A percentile compares a stretch with the other conserved stretches of the same genome.
phyloP scores from a whole-genome alignment of 805 yeast species.

The Lachancea kluyveri region DNA sequence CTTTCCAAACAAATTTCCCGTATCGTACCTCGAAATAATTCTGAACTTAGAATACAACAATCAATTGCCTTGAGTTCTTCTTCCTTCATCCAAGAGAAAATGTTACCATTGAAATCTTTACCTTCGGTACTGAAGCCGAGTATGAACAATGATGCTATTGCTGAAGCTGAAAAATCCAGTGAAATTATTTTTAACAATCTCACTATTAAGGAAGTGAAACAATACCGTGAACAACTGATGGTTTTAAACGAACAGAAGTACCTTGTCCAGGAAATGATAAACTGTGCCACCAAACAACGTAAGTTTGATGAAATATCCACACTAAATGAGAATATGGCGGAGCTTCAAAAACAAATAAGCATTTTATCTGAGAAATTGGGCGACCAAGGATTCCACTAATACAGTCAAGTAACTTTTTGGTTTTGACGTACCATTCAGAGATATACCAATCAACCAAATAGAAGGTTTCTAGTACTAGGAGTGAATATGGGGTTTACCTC shows the following conservation, averaged over 20 bases:
- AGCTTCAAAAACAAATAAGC: conserved; percentile 45
- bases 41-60: conserved; percentile 42
- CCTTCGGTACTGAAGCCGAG: conserved; percentile 39
- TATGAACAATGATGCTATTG: conserved; percentile 10
- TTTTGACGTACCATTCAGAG: background rate
- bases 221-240: conserved; percentile 67
- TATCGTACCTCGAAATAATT: conserved; percentile 29
- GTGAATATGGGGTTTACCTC: no score
- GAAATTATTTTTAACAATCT: conserved; percentile 28
- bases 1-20: conserved; percentile 40
- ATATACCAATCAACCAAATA: background rate
- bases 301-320: conserved; percentile 71
- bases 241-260: conserved; percentile 81
- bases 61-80: conserved; percentile 55
- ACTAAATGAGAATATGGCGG: conserved; percentile 51
- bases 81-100: conserved; percentile 57
- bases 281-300: conserved; percentile 55
- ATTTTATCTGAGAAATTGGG: conserved; percentile 49
- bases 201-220: conserved; percentile 49
- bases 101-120: conserved; percentile 56
- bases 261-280: conserved; percentile 59
- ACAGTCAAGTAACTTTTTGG: background rate
- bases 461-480: no score
- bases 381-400: conserved; percentile 36
- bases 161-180: conserved; percentile 13